Base-by-base conservation (phyloP, 495 filamentous ascomycete species). In the Cryomyces antarcticus region DNA sequence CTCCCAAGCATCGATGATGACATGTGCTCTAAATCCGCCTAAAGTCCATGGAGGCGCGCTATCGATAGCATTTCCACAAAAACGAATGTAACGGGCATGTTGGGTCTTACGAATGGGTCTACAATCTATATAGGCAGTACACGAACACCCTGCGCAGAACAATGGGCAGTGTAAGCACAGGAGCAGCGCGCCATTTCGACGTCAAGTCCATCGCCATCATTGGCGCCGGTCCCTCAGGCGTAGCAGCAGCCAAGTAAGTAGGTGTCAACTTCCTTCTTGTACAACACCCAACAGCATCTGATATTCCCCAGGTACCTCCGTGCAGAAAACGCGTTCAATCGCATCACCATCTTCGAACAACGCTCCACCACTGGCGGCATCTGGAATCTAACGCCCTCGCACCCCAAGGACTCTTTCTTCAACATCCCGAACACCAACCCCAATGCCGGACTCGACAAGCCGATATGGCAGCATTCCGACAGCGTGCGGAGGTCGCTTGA, bases 271-370 rank as follows among this genome's bases (percentile, higher is more conserved):
- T 9, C 2, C 17, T 24, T 24, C 17, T 24, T 2, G 1, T 24
- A 24, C 5, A 30, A 29, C 29, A 38, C 37, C 3, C 9, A 27
- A n/a, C 13, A 30, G 13, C 43, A 47, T 5, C 17, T 24, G 17
- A 41, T 36, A 27, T 28, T 33, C 11, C 6, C 27, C 49, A 86
- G 78, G 53, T 84, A 82, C 48, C 64, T 94, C 12, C 57, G 75
- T 4, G 82, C 79, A 29, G 82, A 94, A 51, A 68, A 69, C 38
- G 62, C 60, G 11, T 92, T 93, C 47, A 57, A 71, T 28, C 69
- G 54, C 28, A 79, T 95, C 43, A 73, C 75, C 49, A 62, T 95
- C 39, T 89, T 77, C 52, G 88, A 96, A 53, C 83, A 92, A 57
- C 76, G 82, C 47, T 61, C 60, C 39, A 67, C 71, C 9, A 68